Evolutionary conservation across 805 yeast genomes (phyloP), one percentile per base, ranked within the genome.

Genomic region (Sporopachydermia quercuum): DNA sequence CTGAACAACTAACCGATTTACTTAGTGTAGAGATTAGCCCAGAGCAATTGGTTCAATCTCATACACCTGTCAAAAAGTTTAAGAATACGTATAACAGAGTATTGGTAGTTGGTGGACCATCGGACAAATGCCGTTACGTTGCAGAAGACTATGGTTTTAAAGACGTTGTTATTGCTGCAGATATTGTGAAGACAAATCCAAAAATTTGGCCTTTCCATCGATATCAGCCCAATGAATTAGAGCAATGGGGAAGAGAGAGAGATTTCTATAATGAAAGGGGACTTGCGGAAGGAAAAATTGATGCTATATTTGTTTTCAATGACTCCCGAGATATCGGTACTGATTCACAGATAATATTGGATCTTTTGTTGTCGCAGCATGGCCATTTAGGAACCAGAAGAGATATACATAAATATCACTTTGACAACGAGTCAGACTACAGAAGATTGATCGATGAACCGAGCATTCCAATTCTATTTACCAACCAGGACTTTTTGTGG

Each of bases 321-420:
- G 96, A 87, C 56, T 86, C 96, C 3, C 64, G 94, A 43, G 96
- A 86, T 54, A 69, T 85, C 77, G 86, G 83, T 1, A 71, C 87
- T 1, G 96, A 86, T 55, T 50, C 78, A 5, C 96, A 86, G 60
- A 68, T 87, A 14, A 73, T 84, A 2, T 54, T 71, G 39, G 96
- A 86, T 49, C 50, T 82, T 27, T 61, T 86, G 40, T 72, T 74
- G 45, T 75, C 86, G 5, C 63, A 74, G 4, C 49, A 56, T 37
- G 94, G 94, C 0, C 46, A 56, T 36, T 49, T 79, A 15, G 89
- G 89, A 17, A 83, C 93, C 0, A 50, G 60, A 34, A 61, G 83
- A 41, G 42, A 52, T 14, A 34, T 42, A 14, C 38, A 43, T 4
- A 42, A 47, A 3, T 41, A 43, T 36, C 23, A 40, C 38, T 2